phyloP scores from a whole-genome alignment of 495 filamentous ascomycete genomes.

The Amniculicola lignicola region DNA sequence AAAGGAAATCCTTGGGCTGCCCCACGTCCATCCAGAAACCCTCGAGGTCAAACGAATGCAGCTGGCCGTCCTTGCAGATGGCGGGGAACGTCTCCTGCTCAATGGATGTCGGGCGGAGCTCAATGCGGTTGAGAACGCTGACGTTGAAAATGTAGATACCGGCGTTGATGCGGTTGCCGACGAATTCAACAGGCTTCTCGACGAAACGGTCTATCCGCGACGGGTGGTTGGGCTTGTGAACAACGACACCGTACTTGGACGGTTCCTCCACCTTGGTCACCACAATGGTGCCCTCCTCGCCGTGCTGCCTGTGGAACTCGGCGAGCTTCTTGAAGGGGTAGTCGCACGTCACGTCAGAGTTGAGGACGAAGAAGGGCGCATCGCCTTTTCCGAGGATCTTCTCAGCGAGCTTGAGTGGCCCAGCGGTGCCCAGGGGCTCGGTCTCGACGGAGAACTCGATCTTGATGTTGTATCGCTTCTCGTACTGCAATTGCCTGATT shows the following conservation, averaged over 20 bases:
- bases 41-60: constrained; percentile 97
- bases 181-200: constrained; percentile 98
- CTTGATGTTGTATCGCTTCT: constrained; percentile 82
- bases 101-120: constrained; percentile 97
- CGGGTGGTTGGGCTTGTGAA: constrained; percentile 91
- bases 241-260: constrained; percentile 97
- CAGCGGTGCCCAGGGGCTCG: constrained; percentile 93
- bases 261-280: constrained; percentile 99
- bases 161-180: constrained; percentile 98
- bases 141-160: constrained; percentile 99
- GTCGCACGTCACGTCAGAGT: constrained; percentile 97
- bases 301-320: constrained; percentile 84
- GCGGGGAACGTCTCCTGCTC: constrained; percentile 99
- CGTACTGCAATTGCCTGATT: constrained; percentile 59
- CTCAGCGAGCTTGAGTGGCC: constrained; percentile 94
- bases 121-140: constrained; percentile 83
- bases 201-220: constrained; percentile 98
- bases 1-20: constrained; percentile 98
- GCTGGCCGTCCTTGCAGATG: constrained; percentile 82
- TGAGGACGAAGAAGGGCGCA: constrained; percentile 96
- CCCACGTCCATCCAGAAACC: constrained; percentile 99
- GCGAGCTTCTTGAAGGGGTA: constrained; percentile 91
- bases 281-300: constrained; percentile 95
- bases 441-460: constrained; percentile 96
- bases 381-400: constrained; percentile 90